Evolutionary conservation across 441 rosid species (phyloP).

Genomic region (Viola pubescens): DNA sequence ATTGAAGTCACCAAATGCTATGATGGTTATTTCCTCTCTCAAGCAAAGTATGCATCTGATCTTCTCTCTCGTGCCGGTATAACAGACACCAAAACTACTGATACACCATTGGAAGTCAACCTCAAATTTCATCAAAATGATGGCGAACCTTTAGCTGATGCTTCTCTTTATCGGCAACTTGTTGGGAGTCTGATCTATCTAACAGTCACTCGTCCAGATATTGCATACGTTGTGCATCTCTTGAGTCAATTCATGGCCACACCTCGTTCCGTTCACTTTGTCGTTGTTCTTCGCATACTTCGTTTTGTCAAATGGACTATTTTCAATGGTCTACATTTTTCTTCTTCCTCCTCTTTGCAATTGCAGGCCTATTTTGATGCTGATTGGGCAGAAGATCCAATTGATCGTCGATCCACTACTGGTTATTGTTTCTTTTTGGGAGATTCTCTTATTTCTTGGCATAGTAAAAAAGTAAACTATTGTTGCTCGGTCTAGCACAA

Average conservation of each 20-base stretch:
- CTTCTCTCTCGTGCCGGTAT: background rate
- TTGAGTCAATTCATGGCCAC: background rate
- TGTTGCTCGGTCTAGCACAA: background rate
- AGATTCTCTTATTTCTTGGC: background rate
- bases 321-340: background rate
- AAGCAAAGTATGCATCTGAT: background rate
- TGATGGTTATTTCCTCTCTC: background rate
- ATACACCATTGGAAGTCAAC: background rate
- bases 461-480: background rate
- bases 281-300: background rate
- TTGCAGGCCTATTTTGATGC: background rate
- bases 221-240: background rate
- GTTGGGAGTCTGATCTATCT: background rate
- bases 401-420: background rate
- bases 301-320: background rate
- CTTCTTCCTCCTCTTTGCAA: background rate
- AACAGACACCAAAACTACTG: background rate
- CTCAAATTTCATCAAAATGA: background rate
- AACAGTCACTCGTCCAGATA: background rate
- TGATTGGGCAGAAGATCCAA: background rate
- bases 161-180: background rate
- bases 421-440: background rate
- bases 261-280: background rate
- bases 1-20: background rate
- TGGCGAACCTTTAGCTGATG: background rate